phyloP scores from a whole-genome alignment of 1,139 yeast species.

The Pneumocystis sp. region DNA sequence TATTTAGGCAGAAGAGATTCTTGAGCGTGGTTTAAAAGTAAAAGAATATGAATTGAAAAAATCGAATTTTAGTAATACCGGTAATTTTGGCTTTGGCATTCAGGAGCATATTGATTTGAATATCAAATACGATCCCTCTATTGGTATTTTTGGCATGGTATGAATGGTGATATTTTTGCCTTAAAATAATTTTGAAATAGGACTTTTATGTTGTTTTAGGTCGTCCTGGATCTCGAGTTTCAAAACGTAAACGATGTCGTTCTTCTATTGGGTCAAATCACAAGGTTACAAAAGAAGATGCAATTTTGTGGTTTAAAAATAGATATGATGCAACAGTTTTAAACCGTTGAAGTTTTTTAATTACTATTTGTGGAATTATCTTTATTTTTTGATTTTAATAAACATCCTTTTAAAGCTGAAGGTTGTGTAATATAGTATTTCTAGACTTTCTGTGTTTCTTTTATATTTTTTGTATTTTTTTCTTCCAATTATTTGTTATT shows the following conservation, averaged over 20 bases:
- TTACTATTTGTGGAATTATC: background rate
- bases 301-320: slow-evolving; percentile 98
- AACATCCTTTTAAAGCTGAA: background rate
- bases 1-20: slow-evolving; percentile 87
- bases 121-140: slow-evolving; percentile 99
- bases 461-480: background rate
- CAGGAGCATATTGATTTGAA: slow-evolving; percentile 99
- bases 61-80: slow-evolving; percentile 94
- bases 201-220: slow-evolving; percentile 97
- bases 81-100: slow-evolving; percentile 99
- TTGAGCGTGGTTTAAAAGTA: slow-evolving; percentile 99
- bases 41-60: slow-evolving; percentile 94
- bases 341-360: slow-evolving; percentile 39
- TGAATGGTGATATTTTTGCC: background rate
- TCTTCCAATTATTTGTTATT: too few relatives aligned
- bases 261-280: slow-evolving; percentile 83
- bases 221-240: slow-evolving; percentile 98
- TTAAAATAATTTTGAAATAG: background rate
- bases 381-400: background rate
- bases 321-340: slow-evolving; percentile 98
- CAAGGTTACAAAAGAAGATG: slow-evolving; percentile 82
- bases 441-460: background rate
- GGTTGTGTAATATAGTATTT: too few relatives aligned
- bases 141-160: slow-evolving; percentile 99
- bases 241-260: slow-evolving; percentile 97